These are phyloP conservation scores for Botrytis sinoallii DNA, from an alignment of 2,329 filamentous ascomycete genomes.

Conservation along the genomic window DNA sequence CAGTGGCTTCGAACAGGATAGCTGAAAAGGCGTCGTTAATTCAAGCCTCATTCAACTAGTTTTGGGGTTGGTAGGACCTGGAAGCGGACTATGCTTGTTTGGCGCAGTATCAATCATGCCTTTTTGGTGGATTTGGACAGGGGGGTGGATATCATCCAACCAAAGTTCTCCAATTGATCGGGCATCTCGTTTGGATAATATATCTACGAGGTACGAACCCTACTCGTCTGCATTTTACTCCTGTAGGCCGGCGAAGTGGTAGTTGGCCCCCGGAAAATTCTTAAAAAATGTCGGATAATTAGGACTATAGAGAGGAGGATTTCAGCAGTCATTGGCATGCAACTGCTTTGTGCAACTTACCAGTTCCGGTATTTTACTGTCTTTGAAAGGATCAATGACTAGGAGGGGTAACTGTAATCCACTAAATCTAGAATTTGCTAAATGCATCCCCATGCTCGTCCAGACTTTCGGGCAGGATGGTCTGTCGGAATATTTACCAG, in stretches of 20 bases:
- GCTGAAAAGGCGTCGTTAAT: constrained; percentile 14
- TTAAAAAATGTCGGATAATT: neutral
- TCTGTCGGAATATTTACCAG: neutral
- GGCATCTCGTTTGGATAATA: neutral
- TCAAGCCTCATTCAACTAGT: constrained; percentile 5
- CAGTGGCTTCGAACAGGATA: constrained; percentile 10
- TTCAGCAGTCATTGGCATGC: neutral
- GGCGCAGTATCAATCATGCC: neutral
- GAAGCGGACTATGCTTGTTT: constrained; percentile 7
- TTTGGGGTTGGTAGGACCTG: neutral
- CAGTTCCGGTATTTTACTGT: neutral
- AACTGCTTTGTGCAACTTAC: neutral
- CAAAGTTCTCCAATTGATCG: neutral
- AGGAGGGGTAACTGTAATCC: neutral
- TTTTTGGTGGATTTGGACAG: neutral
- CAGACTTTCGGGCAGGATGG: constrained; percentile 17
- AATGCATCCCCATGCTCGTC: constrained; percentile 14
- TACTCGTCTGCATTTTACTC: neutral
- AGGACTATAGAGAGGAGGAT: neutral
- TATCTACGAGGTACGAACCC: neutral
- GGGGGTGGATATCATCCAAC: neutral
- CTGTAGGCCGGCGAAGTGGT: neutral
- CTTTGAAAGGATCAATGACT: neutral
- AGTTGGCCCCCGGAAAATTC: neutral
- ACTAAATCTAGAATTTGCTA: neutral